A percentile compares a stretch with the other conserved stretches of the same genome.
Evolutionary conservation across 2,329 filamentous ascomycete genomes (phyloP).

Genomic region (Alternaria triticimaculans): DNA sequence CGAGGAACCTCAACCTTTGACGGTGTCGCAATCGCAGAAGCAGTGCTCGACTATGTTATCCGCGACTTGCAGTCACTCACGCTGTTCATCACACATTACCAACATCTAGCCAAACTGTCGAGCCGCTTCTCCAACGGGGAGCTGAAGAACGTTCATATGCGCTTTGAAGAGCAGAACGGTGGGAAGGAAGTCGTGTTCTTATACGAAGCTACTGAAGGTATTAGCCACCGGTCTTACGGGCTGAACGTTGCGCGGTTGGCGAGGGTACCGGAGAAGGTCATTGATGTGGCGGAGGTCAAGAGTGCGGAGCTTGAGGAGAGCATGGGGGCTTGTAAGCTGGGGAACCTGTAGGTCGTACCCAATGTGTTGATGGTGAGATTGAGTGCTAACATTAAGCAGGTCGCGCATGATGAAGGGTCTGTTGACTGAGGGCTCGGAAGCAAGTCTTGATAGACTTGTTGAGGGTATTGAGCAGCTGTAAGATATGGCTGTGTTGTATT

Average conservation of each 20-base stretch:
- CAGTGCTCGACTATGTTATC: conserved; percentile 85
- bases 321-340: conserved; percentile 42
- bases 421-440: conserved; percentile 34
- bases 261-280: conserved; percentile 75
- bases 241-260: conserved; percentile 90
- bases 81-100: conserved; percentile 98
- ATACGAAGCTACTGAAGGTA: conserved; percentile 89
- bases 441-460: conserved; percentile 13
- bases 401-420: conserved; percentile 31
- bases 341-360: conserved; percentile 40
- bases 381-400: conserved; percentile 23
- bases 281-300: conserved; percentile 81
- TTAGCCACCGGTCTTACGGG: conserved; percentile 92
- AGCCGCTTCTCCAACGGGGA: conserved; percentile 69
- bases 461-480: conserved; percentile 23
- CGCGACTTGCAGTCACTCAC: conserved; percentile 77
- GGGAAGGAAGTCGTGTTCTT: conserved; percentile 87
- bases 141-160: conserved; percentile 92
- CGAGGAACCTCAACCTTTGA: conserved; percentile 94
- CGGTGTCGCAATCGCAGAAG: conserved; percentile 92
- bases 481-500: background rate
- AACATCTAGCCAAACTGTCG: conserved; percentile 78
- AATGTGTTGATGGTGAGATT: conserved; percentile 14
- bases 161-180: conserved; percentile 65
- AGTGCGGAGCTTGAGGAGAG: conserved; percentile 80